Evolutionary conservation across 139 green algal species (phyloP), one percentile per base, ranked within the genome.

Genomic region (Axilococcus clingmanii): DNA sequence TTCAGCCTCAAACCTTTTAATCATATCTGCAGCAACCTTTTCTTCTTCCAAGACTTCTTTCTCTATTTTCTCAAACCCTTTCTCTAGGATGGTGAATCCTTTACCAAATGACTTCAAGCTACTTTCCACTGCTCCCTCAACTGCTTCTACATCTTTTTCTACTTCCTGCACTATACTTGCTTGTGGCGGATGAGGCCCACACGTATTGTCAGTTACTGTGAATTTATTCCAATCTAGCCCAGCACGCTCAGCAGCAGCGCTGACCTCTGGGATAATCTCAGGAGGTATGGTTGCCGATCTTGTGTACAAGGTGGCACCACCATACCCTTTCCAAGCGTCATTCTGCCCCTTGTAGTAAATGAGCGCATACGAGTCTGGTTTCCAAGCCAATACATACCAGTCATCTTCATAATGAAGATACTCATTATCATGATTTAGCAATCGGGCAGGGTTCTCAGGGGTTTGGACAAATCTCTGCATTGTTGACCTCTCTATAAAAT

Each of bases 261-360:
- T 57, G 12, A 89, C 32, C 52, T 78, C 63, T 2, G 79, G 81
- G 5, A 81, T 46, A 33, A 76, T 71, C 29, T 74, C 42, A 15
- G 69, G 31, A 8, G 77, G 77, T 31, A 92, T 47, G 16, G 53
- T 57, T 19, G 27, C 5, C 0, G 35, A 29, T 35, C 58, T 60
- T 52, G 72, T 82, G 66, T 86, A 86, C 7, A 84, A 54, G 0
- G 59, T 71, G 0, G 82, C 81, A n/a, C 85, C 85, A 20, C 84
- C 84, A 40, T 94, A 94, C 8, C 81, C 81, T 48, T 75, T 64
- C 85, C 85, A 94, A 3, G 85, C 85, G 48, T 94, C 85, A 52
- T 94, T 94, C 38, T 71, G 81, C 33, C 85, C 85, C 2, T 55
- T 65, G 66, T 94, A 94, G 68, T 91, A 94, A n/a, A 94, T 67